Percentiles rank a stretch among this genome's conserved stretches.
Evolutionary conservation across 495 filamentous ascomycete species (phyloP).

Genomic region (Diplogelasinospora grovesii): DNA sequence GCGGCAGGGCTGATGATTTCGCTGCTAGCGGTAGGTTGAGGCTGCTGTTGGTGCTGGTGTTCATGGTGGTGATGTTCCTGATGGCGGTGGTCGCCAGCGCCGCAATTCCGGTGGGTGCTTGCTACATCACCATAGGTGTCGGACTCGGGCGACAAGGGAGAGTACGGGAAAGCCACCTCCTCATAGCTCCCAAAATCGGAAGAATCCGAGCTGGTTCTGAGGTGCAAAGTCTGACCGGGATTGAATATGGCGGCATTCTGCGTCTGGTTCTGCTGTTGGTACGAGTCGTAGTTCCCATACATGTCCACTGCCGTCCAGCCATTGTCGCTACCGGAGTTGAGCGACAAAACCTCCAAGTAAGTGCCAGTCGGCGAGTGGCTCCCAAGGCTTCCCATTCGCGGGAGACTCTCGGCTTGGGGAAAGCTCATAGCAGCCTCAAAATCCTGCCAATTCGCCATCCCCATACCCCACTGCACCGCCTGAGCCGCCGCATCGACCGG

Average conservation of each 20-base stretch:
- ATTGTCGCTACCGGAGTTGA: conserved; percentile 73
- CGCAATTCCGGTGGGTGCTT: conserved; percentile 45
- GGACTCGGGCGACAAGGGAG: conserved; percentile 58
- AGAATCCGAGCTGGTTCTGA: conserved; percentile 77
- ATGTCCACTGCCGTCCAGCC: conserved; percentile 72
- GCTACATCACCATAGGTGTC: conserved; percentile 48
- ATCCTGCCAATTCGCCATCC: conserved; percentile 65
- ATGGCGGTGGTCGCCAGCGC: conserved; percentile 39
- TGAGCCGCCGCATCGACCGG: conserved; percentile 58
- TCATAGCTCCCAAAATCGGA: conserved; percentile 79
- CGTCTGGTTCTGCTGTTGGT: conserved; percentile 38
- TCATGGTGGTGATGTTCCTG: too few relatives aligned
- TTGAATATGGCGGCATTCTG: conserved; percentile 70
- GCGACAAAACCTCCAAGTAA: conserved; percentile 74
- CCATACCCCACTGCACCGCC: conserved; percentile 49
- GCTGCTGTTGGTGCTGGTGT: too few relatives aligned
- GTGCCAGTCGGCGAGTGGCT: conserved; percentile 78
- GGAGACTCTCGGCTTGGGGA: conserved; percentile 44
- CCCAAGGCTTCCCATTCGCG: conserved; percentile 50
- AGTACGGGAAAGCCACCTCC: conserved; percentile 63
- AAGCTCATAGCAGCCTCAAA: conserved; percentile 56
- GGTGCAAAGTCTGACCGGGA: conserved; percentile 75
- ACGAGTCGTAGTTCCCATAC: conserved; percentile 40
- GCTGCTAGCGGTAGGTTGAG: conserved; percentile 35
- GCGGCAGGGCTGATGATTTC: conserved; percentile 60